These are phyloP conservation scores for Kwoniella sp. DNA, from an alignment of 768 basidiomycete genomes.

Conservation along the genomic window DNA sequence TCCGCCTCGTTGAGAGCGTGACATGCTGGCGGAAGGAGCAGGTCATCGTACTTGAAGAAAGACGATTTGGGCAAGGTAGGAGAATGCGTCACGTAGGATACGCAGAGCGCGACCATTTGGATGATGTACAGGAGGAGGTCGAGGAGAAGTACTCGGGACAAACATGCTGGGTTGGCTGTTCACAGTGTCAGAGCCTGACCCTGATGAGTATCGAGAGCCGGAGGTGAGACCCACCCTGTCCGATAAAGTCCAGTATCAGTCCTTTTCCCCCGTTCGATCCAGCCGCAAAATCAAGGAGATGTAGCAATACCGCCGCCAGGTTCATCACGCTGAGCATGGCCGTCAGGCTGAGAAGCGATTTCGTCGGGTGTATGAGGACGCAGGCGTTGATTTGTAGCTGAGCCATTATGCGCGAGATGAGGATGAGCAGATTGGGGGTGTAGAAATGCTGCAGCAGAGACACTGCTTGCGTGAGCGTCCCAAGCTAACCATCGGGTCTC, in stretches of 20 bases:
- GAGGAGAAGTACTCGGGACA: conserved; percentile 32
- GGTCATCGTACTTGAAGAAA: conserved; percentile 26
- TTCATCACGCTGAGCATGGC: conserved; percentile 31
- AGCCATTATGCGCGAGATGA: conserved; percentile 26
- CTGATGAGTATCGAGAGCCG: background rate
- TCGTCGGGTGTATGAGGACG: conserved; percentile 24
- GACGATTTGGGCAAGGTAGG: conserved; percentile 12
- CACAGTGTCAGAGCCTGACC: background rate
- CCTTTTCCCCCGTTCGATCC: conserved; percentile 28
- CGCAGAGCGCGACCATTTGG: conserved; percentile 24
- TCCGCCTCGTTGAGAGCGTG: conserved; percentile 20
- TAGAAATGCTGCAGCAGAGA: conserved; percentile 35
- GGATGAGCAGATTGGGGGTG: conserved; percentile 34
- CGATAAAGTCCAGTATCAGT: conserved; percentile 38
- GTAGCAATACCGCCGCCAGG: conserved; percentile 22
- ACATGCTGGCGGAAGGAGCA: conserved; percentile 24
- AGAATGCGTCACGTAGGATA: conserved; percentile 31
- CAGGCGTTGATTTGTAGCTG: conserved; percentile 33
- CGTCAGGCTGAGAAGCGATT: conserved; percentile 24
- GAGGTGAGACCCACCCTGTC: conserved; percentile 29
- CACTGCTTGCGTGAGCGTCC: conserved; percentile 24
- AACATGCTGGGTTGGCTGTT: conserved; percentile 27
- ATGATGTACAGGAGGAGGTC: conserved; percentile 30
- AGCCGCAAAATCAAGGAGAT: conserved; percentile 29
- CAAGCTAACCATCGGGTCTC: conserved; percentile 27